phyloP scores from a whole-genome alignment of 140 eudicot species.

The Erigeron philadelphicus region DNA sequence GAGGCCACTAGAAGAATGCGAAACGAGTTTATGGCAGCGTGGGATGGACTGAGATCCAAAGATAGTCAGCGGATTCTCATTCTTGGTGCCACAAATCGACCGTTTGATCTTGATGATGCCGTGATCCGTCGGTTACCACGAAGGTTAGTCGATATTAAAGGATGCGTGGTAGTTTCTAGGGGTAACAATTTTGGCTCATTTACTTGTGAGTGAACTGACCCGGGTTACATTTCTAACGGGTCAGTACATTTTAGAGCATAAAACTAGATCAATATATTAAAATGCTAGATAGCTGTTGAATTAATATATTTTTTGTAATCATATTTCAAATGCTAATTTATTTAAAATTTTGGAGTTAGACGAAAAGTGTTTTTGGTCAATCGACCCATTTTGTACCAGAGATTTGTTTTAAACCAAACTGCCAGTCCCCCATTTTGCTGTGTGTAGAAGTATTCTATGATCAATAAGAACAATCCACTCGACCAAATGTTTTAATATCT shows the following conservation, averaged over 20 bases:
- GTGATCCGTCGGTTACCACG: slow-evolving; percentile 96
- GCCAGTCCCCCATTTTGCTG: no score
- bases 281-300: no score
- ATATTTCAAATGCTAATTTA: no score
- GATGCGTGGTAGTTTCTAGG: background rate
- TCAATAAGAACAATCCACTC: background rate
- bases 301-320: background rate
- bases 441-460: background rate
- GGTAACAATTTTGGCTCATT: background rate
- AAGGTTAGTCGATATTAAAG: slow-evolving; percentile 39
- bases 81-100: slow-evolving; percentile 96
- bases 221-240: background rate
- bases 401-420: no score
- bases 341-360: no score
- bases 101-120: slow-evolving; percentile 99
- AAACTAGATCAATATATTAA: no score
- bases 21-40: slow-evolving; percentile 98
- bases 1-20: slow-evolving; percentile 99
- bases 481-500: slow-evolving; percentile 10
- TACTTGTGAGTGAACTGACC: background rate
- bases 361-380: no score
- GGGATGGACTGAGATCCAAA: slow-evolving; percentile 98
- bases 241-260: no score
- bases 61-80: slow-evolving; percentile 92
- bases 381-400: no score